phyloP scores from a whole-genome alignment of 208 protist genomes.

The Wallacemonas sp. region DNA sequence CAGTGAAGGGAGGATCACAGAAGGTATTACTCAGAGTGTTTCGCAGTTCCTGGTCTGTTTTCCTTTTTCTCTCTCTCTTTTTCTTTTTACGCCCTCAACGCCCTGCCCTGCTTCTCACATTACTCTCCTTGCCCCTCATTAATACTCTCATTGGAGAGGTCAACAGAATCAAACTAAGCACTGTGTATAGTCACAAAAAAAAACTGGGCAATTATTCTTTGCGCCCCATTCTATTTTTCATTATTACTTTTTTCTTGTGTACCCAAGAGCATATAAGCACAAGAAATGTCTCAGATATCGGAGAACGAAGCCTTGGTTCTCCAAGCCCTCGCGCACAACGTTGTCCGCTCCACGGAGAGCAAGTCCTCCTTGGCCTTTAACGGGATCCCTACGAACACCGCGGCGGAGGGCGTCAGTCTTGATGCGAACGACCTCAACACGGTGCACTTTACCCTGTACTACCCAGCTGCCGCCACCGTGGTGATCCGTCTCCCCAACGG shows the following conservation, averaged over 20 bases:
- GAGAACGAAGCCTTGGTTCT: conserved; percentile 14
- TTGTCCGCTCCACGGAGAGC: conserved; percentile 2
- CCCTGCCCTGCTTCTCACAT: too few species aligned
- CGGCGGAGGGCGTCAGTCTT: conserved; percentile 21
- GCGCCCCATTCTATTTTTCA: not conserved
- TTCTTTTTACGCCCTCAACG: too few species aligned
- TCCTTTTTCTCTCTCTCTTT: too few species aligned
- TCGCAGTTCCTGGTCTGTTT: too few species aligned
- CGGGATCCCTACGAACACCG: conserved; percentile 10
- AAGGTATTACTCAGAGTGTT: too few species aligned
- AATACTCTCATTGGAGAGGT: too few species aligned
- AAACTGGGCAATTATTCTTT: not conserved
- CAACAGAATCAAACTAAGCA: too few species aligned
- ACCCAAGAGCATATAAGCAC: too few species aligned
- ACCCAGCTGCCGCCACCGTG: conserved; percentile 20
- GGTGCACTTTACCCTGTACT: conserved; percentile 18
- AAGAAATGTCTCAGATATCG: not conserved
- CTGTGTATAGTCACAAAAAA: too few species aligned
- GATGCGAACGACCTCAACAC: conserved; percentile 17
- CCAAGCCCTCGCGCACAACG: conserved; percentile 13
- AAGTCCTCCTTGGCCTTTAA: conserved; percentile 9
- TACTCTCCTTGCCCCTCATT: too few species aligned
- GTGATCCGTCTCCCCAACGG: not conserved
- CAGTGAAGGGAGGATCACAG: too few species aligned
- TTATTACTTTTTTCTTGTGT: not conserved